Base-by-base conservation (phyloP, 306 rosid genomes). In the Pterocarpus santalinus region DNA sequence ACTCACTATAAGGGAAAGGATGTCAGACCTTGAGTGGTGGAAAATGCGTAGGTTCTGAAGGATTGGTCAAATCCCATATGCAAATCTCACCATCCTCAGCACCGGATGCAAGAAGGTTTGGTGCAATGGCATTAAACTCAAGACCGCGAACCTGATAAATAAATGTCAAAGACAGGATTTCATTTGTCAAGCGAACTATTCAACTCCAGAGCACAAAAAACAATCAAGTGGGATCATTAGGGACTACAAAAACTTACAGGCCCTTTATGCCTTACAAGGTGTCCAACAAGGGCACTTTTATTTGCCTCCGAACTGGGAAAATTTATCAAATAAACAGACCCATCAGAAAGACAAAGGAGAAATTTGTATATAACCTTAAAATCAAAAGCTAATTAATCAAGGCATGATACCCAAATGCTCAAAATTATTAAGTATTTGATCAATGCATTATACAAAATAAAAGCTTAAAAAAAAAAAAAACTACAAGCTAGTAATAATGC, bases 21-120 rank as follows among this genome's bases (percentile, higher is more conserved):
- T 43, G 7, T 79, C 88, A 70, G 58, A 93, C 99, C 97, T 91
- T 93, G 69, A 96, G 97, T 73, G 99, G 91, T 46, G 99, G 99
- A 82, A 90, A 96, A 82, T 90, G 97, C 56, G 89, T 80, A 74
- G 98, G 98, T 77, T 93, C 97, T 43, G 96, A 85, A 43, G 98
- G 98, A 81, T 92, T 93, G 73, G 85, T 87, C 89, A 96, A 83
- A 90, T 96, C 99, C 99, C 99, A 96, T 62, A 96, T 93, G 90
- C 94, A 92, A 80, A 96, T 88, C 88, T 96, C 99, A 51, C 99
- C 99, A 82, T 96, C 99, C 44, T 96, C 99, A n/a, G 99, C 99
- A 64, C 99, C 99, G 4, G 97, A 93, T 66, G 94, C 99, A 79
- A 96, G 98, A 77, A 90, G 87, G 84, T 94, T 92, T 77, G 98